Percentiles rank a stretch among this genome's conserved stretches.
Conservation (phyloP, 352 stramenopile genomes). For the Phytophthora foliorum region DNA sequence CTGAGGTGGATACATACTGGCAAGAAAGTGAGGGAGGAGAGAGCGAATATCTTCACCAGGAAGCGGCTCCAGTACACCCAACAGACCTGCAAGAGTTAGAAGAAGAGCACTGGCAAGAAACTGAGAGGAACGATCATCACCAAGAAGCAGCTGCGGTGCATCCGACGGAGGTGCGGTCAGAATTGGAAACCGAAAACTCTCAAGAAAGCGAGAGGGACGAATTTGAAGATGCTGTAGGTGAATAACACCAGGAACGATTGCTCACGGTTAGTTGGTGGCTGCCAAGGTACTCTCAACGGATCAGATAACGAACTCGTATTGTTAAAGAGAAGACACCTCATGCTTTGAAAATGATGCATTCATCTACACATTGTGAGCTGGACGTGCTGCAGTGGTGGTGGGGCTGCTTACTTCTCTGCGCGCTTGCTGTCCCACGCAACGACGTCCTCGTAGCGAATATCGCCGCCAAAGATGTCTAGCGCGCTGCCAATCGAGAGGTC, state of each 20-base stretch:
- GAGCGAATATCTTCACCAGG: conserved; percentile 19
- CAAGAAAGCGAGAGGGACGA: conserved; percentile 27
- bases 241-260: conserved; percentile 14
- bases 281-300: not conserved
- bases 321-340: conserved; percentile 1
- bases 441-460: conserved; percentile 95
- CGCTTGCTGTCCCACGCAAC: conserved; percentile 89
- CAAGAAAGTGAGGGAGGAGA: conserved; percentile 10
- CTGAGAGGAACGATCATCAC: not conserved
- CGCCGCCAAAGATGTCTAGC: conserved; percentile 97
- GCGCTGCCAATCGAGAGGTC: conserved; percentile 99
- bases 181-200: conserved; percentile 1
- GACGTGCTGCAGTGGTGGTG: not conserved
- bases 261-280: too few species aligned
- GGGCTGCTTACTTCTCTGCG: conserved; percentile 15
- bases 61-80: conserved; percentile 16
- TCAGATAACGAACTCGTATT: not conserved
- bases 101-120: conserved; percentile 9
- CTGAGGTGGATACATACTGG: conserved; percentile 7
- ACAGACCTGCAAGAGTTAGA: conserved; percentile 10
- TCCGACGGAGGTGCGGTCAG: not conserved
- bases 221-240: conserved; percentile 48
- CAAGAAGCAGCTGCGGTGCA: conserved; percentile 2
- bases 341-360: conserved; percentile 3
- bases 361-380: not conserved